Evolutionary conservation across 768 basidiomycete species (phyloP).

Genomic region (Xerocomus potaroensis): DNA sequence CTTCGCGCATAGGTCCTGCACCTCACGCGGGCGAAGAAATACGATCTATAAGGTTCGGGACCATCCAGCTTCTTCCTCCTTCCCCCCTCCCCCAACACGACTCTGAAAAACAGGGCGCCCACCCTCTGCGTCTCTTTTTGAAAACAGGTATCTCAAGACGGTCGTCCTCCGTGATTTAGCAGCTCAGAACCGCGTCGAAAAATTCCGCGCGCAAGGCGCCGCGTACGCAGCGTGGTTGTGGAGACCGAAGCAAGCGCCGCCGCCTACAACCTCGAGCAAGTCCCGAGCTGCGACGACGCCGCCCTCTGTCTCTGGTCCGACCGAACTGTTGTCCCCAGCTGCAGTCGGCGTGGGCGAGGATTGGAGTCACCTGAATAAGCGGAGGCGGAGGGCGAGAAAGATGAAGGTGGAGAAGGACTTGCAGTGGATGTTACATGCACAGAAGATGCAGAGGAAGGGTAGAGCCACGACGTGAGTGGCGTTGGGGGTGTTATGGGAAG

Average conservation of each 20-base stretch:
- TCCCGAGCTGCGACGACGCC: neutral
- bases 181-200: slow-evolving; percentile 39
- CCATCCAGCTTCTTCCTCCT: neutral
- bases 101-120: no score
- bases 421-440: slow-evolving; percentile 34
- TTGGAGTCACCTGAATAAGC: slow-evolving; percentile 52
- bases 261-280: neutral
- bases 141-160: slow-evolving; percentile 50
- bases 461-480: neutral
- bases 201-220: slow-evolving; percentile 34
- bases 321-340: slow-evolving; percentile 6
- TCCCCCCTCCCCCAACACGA: neutral
- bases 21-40: slow-evolving; percentile 45
- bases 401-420: slow-evolving; percentile 44
- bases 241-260: slow-evolving; percentile 17
- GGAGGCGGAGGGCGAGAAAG: slow-evolving; percentile 44
- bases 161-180: slow-evolving; percentile 46
- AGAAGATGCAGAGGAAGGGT: slow-evolving; percentile 20
- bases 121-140: no score
- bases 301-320: neutral
- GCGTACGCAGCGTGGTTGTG: slow-evolving; percentile 41
- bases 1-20: slow-evolving; percentile 20
- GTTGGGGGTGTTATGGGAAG: neutral
- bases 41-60: slow-evolving; percentile 49
- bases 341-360: slow-evolving; percentile 39